These are phyloP conservation scores for Diutina catenulata DNA, from an alignment of 1,139 yeast species.

Conservation along the genomic window DNA sequence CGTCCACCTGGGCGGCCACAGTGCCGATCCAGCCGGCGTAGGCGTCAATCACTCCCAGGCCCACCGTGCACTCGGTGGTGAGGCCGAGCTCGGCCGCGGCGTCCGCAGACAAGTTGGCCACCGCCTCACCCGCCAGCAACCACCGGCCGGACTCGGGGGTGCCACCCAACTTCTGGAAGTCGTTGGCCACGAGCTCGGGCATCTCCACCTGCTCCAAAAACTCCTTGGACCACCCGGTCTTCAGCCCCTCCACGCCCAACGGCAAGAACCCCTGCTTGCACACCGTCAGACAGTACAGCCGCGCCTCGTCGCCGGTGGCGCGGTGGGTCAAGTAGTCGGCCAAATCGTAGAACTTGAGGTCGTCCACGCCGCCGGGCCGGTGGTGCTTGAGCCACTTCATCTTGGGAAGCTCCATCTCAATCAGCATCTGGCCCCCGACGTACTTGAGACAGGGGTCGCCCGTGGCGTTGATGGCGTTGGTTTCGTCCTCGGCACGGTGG, in stretches of 20 bases:
- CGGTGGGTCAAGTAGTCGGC: conserved; percentile 85
- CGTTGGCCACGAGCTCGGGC: conserved; percentile 64
- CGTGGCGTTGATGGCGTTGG: conserved; percentile 68
- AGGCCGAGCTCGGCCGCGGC: conserved; percentile 85
- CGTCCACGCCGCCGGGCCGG: conserved; percentile 53
- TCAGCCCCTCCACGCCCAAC: conserved; percentile 74
- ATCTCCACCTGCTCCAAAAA: conserved; percentile 60
- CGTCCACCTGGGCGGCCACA: conserved; percentile 73
- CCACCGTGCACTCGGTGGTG: conserved; percentile 70
- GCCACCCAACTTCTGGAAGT: conserved; percentile 78
- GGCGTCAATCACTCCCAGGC: conserved; percentile 94
- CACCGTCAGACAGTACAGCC: conserved; percentile 82
- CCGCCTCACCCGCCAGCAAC: conserved; percentile 78
- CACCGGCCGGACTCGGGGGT: conserved; percentile 64
- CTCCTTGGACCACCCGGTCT: conserved; percentile 81
- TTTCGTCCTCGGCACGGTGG: conserved; percentile 88
- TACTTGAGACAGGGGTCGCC: conserved; percentile 70
- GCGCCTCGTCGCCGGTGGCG: conserved; percentile 78
- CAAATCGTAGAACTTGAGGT: conserved; percentile 80
- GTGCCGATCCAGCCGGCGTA: conserved; percentile 99
- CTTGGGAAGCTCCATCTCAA: conserved; percentile 96
- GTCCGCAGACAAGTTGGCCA: conserved; percentile 53
- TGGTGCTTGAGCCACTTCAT: conserved; percentile 92
- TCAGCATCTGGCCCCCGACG: conserved; percentile 96
- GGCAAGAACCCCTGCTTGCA: conserved; percentile 96